Percentiles rank a stretch among this genome's conserved stretches.
Evolutionary conservation across 2,329 filamentous ascomycete genomes (phyloP).

Genomic region (Karstenula rhodostoma): DNA sequence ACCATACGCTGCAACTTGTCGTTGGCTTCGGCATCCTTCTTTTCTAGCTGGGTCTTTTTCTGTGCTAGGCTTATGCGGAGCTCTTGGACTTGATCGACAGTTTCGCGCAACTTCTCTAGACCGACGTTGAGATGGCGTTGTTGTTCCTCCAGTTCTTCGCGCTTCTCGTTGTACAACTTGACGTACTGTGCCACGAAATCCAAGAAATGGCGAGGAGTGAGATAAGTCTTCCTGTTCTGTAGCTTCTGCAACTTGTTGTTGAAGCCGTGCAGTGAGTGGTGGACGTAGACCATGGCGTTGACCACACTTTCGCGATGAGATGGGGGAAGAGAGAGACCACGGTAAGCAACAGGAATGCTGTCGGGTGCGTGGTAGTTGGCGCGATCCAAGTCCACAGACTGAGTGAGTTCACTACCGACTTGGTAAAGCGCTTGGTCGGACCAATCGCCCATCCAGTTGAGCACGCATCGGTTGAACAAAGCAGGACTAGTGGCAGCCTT

Average conservation of each 20-base stretch:
- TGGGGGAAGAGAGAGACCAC: slow-evolving; percentile 82
- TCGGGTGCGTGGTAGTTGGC: slow-evolving; percentile 86
- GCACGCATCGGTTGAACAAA: slow-evolving; percentile 98
- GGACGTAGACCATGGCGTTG: slow-evolving; percentile 99
- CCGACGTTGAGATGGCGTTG: slow-evolving; percentile 98
- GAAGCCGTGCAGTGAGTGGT: slow-evolving; percentile 91
- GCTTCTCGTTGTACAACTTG: slow-evolving; percentile 96
- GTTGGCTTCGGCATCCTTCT: slow-evolving; percentile 93
- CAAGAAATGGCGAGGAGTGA: slow-evolving; percentile 95
- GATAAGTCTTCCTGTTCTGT: slow-evolving; percentile 89
- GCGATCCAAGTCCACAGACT: slow-evolving; percentile 94
- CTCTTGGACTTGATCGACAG: slow-evolving; percentile 95
- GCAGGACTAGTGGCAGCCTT: slow-evolving; percentile 98
- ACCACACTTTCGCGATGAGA: slow-evolving; percentile 91
- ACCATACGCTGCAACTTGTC: slow-evolving; percentile 98
- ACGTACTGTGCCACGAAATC: slow-evolving; percentile 99
- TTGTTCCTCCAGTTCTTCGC: slow-evolving; percentile 97
- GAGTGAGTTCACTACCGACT: slow-evolving; percentile 92
- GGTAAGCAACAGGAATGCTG: slow-evolving; percentile 90
- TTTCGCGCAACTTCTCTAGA: slow-evolving; percentile 95
- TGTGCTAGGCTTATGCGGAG: slow-evolving; percentile 88
- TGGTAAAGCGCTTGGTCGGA: slow-evolving; percentile 99
- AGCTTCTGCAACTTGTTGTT: slow-evolving; percentile 89
- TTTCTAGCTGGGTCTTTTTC: slow-evolving; percentile 92
- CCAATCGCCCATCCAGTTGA: slow-evolving; percentile 99